Evolutionary conservation across 2,329 filamentous ascomycete genomes (phyloP).

Genomic region (Trematosphaeria pertusa): DNA sequence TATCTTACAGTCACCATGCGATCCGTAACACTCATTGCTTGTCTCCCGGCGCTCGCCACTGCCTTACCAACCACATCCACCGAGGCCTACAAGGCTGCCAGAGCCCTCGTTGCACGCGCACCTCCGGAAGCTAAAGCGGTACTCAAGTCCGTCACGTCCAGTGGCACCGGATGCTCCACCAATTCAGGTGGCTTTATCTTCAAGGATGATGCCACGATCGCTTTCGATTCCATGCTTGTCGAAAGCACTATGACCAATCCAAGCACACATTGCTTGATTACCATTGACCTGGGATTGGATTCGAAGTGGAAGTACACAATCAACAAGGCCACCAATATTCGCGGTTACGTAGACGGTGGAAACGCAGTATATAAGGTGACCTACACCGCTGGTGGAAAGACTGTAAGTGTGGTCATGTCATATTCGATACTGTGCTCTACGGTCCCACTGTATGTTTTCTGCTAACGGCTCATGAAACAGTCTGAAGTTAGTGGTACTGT

Average conservation of each 20-base stretch:
- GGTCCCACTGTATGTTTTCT: no score
- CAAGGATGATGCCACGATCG: constrained; percentile 11
- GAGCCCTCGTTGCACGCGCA: constrained; percentile 14
- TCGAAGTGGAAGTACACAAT: constrained; percentile 21
- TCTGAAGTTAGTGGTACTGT: constrained; percentile 6
- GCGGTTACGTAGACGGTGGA: constrained; percentile 9
- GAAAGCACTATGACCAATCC: background rate
- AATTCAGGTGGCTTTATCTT: constrained; percentile 18
- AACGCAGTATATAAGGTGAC: constrained; percentile 5
- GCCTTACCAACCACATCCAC: constrained; percentile 11
- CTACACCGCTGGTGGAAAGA: constrained; percentile 8
- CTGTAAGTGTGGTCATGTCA: constrained; percentile 1
- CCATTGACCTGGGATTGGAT: constrained; percentile 16
- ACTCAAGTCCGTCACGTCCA: constrained; percentile 16
- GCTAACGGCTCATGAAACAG: constrained; percentile 1
- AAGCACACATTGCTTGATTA: constrained; percentile 14
- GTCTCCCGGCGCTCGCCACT: constrained; percentile 5
- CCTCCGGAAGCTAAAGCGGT: constrained; percentile 17
- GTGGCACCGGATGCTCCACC: constrained; percentile 15
- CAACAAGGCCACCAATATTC: constrained; percentile 12
- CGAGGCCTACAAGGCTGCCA: constrained; percentile 2
- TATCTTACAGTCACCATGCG: no score
- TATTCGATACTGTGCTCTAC: background rate
- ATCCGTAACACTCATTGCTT: background rate
- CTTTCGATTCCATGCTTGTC: constrained; percentile 14